These are phyloP conservation scores for Fusarium nelsonii DNA, from an alignment of 2,329 filamentous ascomycete species.

Conservation along the genomic window DNA sequence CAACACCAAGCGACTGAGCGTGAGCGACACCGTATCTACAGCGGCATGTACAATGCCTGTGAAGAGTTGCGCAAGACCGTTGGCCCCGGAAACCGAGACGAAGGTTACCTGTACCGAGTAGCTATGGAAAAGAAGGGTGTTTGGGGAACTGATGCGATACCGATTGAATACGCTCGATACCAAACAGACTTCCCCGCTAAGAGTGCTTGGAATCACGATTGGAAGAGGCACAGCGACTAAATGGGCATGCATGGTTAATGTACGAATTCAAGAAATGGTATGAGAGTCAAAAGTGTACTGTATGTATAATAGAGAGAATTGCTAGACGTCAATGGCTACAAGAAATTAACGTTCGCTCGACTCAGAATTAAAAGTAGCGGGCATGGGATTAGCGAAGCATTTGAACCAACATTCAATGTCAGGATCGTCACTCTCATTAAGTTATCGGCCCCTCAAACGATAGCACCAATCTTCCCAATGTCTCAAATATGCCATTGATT, in stretches of 20 bases:
- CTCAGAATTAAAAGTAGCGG: background rate
- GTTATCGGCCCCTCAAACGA: conserved; percentile 24
- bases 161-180: conserved; percentile 89
- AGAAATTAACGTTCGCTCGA: conserved; percentile 4
- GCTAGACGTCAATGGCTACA: conserved; percentile 6
- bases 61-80: conserved; percentile 79
- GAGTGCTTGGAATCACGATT: conserved; percentile 92
- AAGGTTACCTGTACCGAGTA: conserved; percentile 83
- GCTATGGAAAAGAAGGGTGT: conserved; percentile 93
- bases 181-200: conserved; percentile 85
- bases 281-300: conserved; percentile 33
- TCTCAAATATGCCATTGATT: conserved; percentile 19
- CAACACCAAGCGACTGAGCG: conserved; percentile 72
- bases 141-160: conserved; percentile 78
- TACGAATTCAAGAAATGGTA: background rate
- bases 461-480: conserved; percentile 26
- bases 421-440: conserved; percentile 46
- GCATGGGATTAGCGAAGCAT: background rate
- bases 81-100: conserved; percentile 67
- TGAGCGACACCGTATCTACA: conserved; percentile 83
- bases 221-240: conserved; percentile 72
- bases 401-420: background rate
- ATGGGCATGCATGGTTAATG: background rate
- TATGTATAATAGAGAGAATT: conserved; percentile 45
- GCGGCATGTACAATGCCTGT: conserved; percentile 85